These are phyloP conservation scores for Sarocladium kiliense DNA, from an alignment of 2,329 filamentous ascomycete genomes.

Conservation along the genomic window DNA sequence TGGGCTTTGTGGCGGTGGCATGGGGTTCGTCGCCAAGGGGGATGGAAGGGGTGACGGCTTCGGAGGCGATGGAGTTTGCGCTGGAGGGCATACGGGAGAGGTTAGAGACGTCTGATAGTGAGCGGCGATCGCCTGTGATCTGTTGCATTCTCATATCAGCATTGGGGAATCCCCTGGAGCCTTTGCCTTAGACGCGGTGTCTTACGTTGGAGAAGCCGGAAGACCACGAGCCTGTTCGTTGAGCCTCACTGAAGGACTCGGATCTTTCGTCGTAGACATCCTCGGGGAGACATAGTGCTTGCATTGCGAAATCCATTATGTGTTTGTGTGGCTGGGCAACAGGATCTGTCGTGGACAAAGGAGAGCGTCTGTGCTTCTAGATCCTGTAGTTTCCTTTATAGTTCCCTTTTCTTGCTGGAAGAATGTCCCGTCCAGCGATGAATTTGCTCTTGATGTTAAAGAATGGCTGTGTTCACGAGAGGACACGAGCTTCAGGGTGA, in stretches of 20 bases:
- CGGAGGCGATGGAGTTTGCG: neutral
- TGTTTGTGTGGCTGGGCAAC: neutral
- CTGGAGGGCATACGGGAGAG: slow-evolving; percentile 5
- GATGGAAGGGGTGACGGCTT: neutral
- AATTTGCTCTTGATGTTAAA: neutral
- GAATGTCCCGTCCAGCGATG: neutral
- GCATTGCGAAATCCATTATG: slow-evolving; percentile 1
- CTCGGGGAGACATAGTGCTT: neutral
- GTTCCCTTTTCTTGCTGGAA: too few relatives aligned
- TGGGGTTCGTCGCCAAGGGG: neutral
- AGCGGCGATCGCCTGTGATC: slow-evolving; percentile 2
- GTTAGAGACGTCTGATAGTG: slow-evolving; percentile 4
- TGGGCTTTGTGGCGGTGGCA: slow-evolving; percentile 23
- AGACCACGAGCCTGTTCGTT: neutral
- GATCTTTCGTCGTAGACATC: neutral
- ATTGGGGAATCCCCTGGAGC: too few relatives aligned
- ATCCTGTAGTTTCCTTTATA: too few relatives aligned
- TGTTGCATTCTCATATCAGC: neutral
- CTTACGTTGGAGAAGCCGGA: slow-evolving; percentile 1
- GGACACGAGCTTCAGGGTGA: too few relatives aligned
- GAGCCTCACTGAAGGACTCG: neutral
- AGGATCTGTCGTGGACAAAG: neutral
- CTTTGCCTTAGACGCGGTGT: neutral
- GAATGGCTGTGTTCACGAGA: too few relatives aligned
- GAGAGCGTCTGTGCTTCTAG: neutral